Evolutionary conservation across 805 yeast species (phyloP), one percentile per base, ranked within the genome.

Genomic region (Suhomyces sp.): DNA sequence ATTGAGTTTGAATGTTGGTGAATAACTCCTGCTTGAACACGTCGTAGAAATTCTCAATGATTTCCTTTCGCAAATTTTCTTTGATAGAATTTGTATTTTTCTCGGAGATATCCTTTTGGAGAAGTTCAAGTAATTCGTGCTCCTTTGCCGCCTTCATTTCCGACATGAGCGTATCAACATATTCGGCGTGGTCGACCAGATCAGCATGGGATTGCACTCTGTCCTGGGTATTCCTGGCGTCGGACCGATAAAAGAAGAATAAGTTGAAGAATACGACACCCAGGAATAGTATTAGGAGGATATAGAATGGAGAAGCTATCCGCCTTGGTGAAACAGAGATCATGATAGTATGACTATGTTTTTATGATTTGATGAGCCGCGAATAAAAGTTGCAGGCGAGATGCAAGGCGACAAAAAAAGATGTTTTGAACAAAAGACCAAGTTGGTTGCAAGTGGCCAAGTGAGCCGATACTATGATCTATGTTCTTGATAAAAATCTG

Each of bases 231-330:
- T 25, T 25, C 6, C 13, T 13, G 33, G 46, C 17, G 8, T 44
- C 35, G 27, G 40, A 40, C 33, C 21, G 27, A 21, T 31, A 51
- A 48, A 46, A 54, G 35, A 52, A 43, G 20, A 52, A 25, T 19
- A 52, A n/a, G 44, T 54, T 52, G 46, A 52, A 49, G 27, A 52
- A 37, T 10, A 54, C 43, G 27, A 54, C 48, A 41, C 43, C 39
- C 33, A 50, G 24, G 35, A 54, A 47, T 21, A 52, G 29, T n/a
- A 46, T n/a, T 3, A 47, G 27, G 40, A 54, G 41, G 33, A 54
- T 44, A 24, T 46, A 52, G 40, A 49, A 53, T n/a, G 57, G 57
- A 22, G 54, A 52, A 41, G 47, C 45, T 43, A 46, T 48, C 48
- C 54, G 47, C 46, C 57, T 37, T n/a, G 57, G 57, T 25, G 51